Conservation (phyloP, 495 filamentous ascomycete genomes). For the Cercophora sp. region DNA sequence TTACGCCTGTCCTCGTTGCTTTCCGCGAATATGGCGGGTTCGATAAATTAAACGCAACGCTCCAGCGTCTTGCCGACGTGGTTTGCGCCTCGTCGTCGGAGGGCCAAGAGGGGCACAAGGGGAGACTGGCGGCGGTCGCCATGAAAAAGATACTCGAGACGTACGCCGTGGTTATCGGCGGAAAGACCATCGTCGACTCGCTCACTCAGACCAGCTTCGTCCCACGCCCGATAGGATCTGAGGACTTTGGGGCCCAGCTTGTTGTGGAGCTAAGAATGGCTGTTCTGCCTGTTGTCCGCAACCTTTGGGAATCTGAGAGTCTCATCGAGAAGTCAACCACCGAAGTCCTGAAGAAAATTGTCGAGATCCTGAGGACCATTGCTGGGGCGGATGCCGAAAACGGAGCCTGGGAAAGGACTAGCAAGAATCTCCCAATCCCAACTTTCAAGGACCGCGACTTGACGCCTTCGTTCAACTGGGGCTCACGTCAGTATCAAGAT, state of each 20-base stretch:
- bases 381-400: slow-evolving; percentile 72
- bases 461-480: slow-evolving; percentile 27
- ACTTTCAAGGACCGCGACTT: slow-evolving; percentile 25
- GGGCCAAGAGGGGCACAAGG: slow-evolving; percentile 30
- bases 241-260: slow-evolving; percentile 71
- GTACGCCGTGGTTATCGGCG: slow-evolving; percentile 68
- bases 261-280: slow-evolving; percentile 81
- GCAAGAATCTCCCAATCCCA: slow-evolving; percentile 17
- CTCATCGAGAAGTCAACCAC: slow-evolving; percentile 74
- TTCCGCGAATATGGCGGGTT: slow-evolving; percentile 82
- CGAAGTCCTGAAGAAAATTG: slow-evolving; percentile 69
- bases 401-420: slow-evolving; percentile 54
- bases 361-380: slow-evolving; percentile 79
- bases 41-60: slow-evolving; percentile 64
- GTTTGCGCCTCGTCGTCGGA: slow-evolving; percentile 42
- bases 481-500: slow-evolving; percentile 33
- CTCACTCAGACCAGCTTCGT: slow-evolving; percentile 58
- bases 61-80: slow-evolving; percentile 67
- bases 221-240: slow-evolving; percentile 50
- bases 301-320: slow-evolving; percentile 76
- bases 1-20: slow-evolving; percentile 75
- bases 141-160: slow-evolving; percentile 82
- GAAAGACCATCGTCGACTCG: slow-evolving; percentile 76
- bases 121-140: slow-evolving; percentile 45
- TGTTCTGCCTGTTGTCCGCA: slow-evolving; percentile 71